Percentiles rank a stretch among this genome's conserved stretches.
Evolutionary conservation across 495 filamentous ascomycete species (phyloP).

Genomic region (Penicillium subrubescens): DNA sequence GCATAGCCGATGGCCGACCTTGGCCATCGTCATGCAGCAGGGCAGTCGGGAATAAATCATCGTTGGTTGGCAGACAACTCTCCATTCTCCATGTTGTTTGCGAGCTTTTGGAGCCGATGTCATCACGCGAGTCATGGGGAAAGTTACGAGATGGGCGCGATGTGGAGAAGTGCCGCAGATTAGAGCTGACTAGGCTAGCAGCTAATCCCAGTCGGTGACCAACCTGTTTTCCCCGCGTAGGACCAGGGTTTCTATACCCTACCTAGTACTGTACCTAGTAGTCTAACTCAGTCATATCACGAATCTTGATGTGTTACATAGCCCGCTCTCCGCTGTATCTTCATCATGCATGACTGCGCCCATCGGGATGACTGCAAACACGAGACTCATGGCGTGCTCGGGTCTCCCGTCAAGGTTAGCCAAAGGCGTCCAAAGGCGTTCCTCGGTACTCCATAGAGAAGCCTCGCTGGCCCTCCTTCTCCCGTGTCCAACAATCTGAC

Average conservation of each 20-base stretch:
- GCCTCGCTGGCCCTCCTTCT: background rate
- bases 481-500: background rate
- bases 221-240: background rate
- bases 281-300: background rate
- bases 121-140: conserved; percentile 1
- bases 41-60: background rate
- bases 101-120: background rate
- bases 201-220: background rate
- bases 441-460: background rate
- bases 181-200: background rate
- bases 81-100: background rate
- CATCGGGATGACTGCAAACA: background rate
- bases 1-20: conserved; percentile 7
- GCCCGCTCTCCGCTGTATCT: background rate
- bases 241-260: background rate
- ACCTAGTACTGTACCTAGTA: background rate
- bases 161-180: background rate
- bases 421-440: background rate
- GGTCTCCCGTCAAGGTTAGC: background rate
- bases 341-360: background rate
- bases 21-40: conserved; percentile 19
- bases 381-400: conserved; percentile 7
- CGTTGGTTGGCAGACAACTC: background rate
- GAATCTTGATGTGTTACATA: background rate
- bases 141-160: conserved; percentile 1